Percentiles rank a stretch among this genome's conserved stretches.
phyloP scores from a whole-genome alignment of 306 rosid species.

The Canavalia gladiata region DNA sequence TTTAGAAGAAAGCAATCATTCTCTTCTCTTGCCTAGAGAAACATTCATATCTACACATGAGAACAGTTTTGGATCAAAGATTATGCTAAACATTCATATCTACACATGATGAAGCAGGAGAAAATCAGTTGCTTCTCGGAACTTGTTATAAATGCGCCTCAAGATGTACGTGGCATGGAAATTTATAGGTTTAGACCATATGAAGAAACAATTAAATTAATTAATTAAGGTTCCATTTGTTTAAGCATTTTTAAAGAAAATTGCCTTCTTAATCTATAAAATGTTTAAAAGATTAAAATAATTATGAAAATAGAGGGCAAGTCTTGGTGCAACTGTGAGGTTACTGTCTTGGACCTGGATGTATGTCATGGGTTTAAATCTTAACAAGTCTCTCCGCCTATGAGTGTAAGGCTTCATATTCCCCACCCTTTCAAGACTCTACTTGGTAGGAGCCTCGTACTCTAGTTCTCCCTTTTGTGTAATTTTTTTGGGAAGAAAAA shows the following conservation, averaged over 20 bases:
- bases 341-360: not conserved
- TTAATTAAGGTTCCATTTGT: not conserved
- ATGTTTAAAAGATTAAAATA: not conserved
- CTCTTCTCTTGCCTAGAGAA: not conserved
- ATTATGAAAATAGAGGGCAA: not conserved
- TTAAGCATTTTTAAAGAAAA: not conserved
- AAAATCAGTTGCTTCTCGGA: not conserved
- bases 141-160: not conserved
- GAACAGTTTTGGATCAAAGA: not conserved
- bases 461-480: not conserved
- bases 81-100: conserved; percentile 2
- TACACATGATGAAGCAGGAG: not conserved
- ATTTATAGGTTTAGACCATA: conserved; percentile 24
- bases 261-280: not conserved
- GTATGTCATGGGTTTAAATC: not conserved
- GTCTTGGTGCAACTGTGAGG: not conserved
- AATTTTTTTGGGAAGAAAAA: not conserved
- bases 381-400: not conserved
- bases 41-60: conserved; percentile 1
- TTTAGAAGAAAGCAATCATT: no score
- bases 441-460: not conserved
- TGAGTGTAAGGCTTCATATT: not conserved
- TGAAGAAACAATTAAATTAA: conserved; percentile 23
- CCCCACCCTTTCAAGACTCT: not conserved
- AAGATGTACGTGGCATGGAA: conserved; percentile 25